Evolutionary conservation across 768 basidiomycete species (phyloP).

Genomic region (Rhodotorula diobovata): DNA sequence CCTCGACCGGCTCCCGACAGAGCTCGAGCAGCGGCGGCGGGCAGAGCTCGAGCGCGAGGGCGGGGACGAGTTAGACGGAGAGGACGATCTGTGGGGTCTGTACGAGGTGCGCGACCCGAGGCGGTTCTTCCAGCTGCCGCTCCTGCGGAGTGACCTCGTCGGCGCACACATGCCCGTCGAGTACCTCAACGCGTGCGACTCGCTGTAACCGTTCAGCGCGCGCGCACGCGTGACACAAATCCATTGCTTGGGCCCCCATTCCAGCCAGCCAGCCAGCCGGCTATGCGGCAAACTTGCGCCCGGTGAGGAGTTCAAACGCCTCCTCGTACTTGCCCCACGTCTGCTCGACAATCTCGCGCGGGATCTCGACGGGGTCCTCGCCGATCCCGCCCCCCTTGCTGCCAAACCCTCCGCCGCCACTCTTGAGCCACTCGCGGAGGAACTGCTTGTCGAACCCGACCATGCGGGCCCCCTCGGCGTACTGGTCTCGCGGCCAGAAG

Average conservation of each 20-base stretch:
- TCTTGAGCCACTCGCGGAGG: conserved; percentile 81
- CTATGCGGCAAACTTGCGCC: conserved; percentile 38
- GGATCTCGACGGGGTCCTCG: conserved; percentile 73
- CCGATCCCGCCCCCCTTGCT: conserved; percentile 54
- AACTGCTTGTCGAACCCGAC: conserved; percentile 97
- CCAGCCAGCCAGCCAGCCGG: neutral
- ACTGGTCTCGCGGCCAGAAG: conserved; percentile 81
- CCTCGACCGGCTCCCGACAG: conserved; percentile 7
- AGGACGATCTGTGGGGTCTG: conserved; percentile 7
- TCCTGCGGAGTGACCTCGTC: conserved; percentile 11
- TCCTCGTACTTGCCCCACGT: conserved; percentile 76
- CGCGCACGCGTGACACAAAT: too few species aligned
- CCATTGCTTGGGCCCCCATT: too few species aligned
- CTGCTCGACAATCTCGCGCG: conserved; percentile 66
- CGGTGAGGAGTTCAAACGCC: conserved; percentile 54
- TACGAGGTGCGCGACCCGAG: conserved; percentile 18
- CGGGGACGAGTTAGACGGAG: neutral
- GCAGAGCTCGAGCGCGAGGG: neutral
- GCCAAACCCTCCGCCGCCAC: conserved; percentile 58
- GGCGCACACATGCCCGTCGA: conserved; percentile 20
- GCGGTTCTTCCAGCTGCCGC: conserved; percentile 17
- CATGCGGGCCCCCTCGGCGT: conserved; percentile 69
- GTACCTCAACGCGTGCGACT: conserved; percentile 18
- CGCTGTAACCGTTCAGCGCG: conserved; percentile 8
- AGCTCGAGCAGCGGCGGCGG: neutral